Evolutionary conservation across 1,284 basidiomycete genomes (phyloP), one percentile per base, ranked within the genome.

Genomic region (Sporisorium scitamineum): DNA sequence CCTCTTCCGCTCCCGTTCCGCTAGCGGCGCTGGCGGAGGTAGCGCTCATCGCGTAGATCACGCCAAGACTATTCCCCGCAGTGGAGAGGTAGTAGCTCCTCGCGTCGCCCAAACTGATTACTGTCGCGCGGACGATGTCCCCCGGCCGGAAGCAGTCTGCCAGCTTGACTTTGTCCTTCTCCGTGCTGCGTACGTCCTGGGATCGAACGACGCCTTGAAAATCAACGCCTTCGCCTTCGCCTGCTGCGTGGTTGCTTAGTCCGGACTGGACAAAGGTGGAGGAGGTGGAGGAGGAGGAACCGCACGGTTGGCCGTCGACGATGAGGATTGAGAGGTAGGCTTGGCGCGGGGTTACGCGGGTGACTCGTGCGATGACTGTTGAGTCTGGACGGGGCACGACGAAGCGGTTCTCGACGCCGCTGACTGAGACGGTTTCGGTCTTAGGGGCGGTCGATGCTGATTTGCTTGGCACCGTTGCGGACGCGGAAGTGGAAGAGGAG

Each of bases 111-210:
- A 87, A 75, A 1, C 85, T 86, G 67, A 86, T 86, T 8, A 98
- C 95, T 44, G 92, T 87, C 6, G 95, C 95, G 76, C 93, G 91
- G 29, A 99, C 93, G 58, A 98, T 93, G 86, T 99, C 96, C 5
- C 97, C 95, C 0, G 95, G 93, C 44, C 97, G 90, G 87, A 98
- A 99, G 84, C 94, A 97, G 78, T 97, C 94, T 34, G 91, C 91
- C 76, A 98, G 93, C 86, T 94, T 95, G 67, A 97, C 90, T 85
- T 92, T 93, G 87, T 96, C 94, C 81, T 94, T 93, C 84, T 97
- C 94, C 1, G 94, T 95, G 29, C 92, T 91, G 52, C 87, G 83
- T 44, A 65, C 79, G 86, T 99, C 97, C 85, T 96, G 93, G 5
- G 90, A 88, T 34, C 96, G 90, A 66, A 99, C 93, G 9, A 98